These are phyloP conservation scores for Boletus semigastroideus DNA, from an alignment of 1,284 basidiomycete species.

Conservation along the genomic window DNA sequence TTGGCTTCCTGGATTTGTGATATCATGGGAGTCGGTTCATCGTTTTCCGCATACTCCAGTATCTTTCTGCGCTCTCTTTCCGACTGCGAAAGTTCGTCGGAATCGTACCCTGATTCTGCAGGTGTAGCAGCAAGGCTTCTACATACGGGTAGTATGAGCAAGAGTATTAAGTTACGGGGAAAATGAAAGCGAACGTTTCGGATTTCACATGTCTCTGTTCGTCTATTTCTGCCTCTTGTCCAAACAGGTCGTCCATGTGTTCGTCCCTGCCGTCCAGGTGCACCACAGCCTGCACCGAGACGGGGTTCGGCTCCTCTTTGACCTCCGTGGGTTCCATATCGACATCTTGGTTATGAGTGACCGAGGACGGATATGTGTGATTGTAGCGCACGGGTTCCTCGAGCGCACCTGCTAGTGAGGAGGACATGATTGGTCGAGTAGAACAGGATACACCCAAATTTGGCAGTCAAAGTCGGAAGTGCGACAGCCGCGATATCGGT, in stretches of 20 bases:
- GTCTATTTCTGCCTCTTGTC: conserved; percentile 64
- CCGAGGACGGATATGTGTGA: conserved; percentile 16
- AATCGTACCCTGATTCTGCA: conserved; percentile 54
- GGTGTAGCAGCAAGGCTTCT: conserved; percentile 36
- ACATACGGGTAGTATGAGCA: conserved; percentile 16
- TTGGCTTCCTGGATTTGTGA: conserved; percentile 64
- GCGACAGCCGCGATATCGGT: too few relatives aligned
- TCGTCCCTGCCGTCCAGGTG: conserved; percentile 48
- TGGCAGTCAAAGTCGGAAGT: too few relatives aligned
- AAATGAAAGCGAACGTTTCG: conserved; percentile 25
- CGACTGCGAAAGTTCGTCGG: conserved; percentile 65
- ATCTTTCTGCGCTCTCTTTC: conserved; percentile 68
- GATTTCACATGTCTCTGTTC: conserved; percentile 42
- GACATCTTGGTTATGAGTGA: conserved; percentile 36
- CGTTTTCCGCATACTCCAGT: conserved; percentile 82
- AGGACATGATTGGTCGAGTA: conserved; percentile 35
- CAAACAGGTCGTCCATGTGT: conserved; percentile 77
- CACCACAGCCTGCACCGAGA: conserved; percentile 19
- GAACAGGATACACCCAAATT: conserved; percentile 14
- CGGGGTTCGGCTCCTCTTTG: conserved; percentile 25
- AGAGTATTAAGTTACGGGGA: background rate
- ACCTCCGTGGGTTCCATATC: conserved; percentile 41
- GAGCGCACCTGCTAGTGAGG: conserved; percentile 43
- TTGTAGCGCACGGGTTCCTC: conserved; percentile 29
- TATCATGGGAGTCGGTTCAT: conserved; percentile 57